Conservation (phyloP, 1,284 basidiomycete genomes). For the Tilletia indica region DNA sequence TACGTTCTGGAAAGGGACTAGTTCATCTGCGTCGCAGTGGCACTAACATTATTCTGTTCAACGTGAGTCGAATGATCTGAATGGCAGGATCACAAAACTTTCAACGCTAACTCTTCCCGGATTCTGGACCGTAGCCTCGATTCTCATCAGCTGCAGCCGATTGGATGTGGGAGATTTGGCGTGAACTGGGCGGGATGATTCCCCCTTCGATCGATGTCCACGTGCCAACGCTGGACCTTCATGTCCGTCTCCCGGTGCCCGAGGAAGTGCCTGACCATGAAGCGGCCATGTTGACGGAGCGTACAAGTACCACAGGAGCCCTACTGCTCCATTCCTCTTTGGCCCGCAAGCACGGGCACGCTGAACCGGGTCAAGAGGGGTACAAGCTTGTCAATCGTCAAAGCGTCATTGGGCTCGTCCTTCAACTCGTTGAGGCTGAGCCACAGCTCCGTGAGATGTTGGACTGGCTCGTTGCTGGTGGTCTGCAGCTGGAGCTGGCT, state of each 20-base stretch:
- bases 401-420: slow-evolving; percentile 63
- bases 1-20: slow-evolving; percentile 27
- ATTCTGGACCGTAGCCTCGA: slow-evolving; percentile 25
- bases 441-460: neutral
- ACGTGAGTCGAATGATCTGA: slow-evolving; percentile 53
- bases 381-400: slow-evolving; percentile 63
- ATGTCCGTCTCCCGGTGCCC: slow-evolving; percentile 68
- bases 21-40: slow-evolving; percentile 60
- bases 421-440: slow-evolving; percentile 12
- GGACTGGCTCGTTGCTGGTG: slow-evolving; percentile 51
- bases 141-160: slow-evolving; percentile 69
- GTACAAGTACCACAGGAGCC: slow-evolving; percentile 51
- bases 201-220: slow-evolving; percentile 61
- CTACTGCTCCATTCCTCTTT: slow-evolving; percentile 10
- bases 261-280: slow-evolving; percentile 56
- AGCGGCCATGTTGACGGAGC: slow-evolving; percentile 19
- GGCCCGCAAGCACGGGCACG: slow-evolving; percentile 10
- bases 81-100: neutral
- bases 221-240: slow-evolving; percentile 62
- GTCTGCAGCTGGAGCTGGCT: slow-evolving; percentile 69
- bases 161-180: slow-evolving; percentile 81
- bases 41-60: slow-evolving; percentile 77
- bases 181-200: slow-evolving; percentile 62
- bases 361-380: slow-evolving; percentile 37
- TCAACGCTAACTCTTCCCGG: neutral